Percentiles rank a stretch among this genome's conserved stretches.
These are phyloP conservation scores for Ceriops zippeliana DNA, from an alignment of 345 rosid genomes.

Conservation along the genomic window DNA sequence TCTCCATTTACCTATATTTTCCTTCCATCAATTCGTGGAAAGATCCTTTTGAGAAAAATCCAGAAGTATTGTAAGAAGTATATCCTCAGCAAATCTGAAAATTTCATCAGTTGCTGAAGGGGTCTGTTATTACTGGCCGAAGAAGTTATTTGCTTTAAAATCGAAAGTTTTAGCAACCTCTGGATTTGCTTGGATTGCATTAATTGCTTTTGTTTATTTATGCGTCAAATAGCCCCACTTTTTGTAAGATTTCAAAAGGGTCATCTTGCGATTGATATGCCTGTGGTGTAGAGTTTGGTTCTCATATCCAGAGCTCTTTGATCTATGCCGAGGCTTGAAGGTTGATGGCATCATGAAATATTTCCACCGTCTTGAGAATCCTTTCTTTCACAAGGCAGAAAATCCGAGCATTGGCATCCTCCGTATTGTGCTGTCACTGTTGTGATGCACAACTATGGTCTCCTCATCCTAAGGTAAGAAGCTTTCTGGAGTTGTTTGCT, in stretches of 20 bases:
- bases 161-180: background rate
- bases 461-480: constrained; percentile 2
- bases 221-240: background rate
- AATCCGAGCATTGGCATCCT: background rate
- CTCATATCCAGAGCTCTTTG: background rate
- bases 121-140: background rate
- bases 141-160: background rate
- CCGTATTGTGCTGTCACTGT: background rate
- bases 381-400: background rate
- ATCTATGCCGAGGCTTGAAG: background rate
- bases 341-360: background rate
- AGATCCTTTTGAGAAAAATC: background rate
- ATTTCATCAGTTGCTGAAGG: background rate
- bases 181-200: background rate
- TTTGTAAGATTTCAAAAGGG: background rate
- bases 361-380: background rate
- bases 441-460: background rate
- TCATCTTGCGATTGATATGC: background rate
- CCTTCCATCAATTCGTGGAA: background rate
- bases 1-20: background rate
- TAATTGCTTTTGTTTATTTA: background rate
- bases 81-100: background rate
- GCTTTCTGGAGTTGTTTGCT: background rate
- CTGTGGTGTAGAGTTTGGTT: background rate
- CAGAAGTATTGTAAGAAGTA: background rate